Evolutionary conservation across 1,284 basidiomycete species (phyloP).

Genomic region (Apiotrichum mycotoxinovorans): DNA sequence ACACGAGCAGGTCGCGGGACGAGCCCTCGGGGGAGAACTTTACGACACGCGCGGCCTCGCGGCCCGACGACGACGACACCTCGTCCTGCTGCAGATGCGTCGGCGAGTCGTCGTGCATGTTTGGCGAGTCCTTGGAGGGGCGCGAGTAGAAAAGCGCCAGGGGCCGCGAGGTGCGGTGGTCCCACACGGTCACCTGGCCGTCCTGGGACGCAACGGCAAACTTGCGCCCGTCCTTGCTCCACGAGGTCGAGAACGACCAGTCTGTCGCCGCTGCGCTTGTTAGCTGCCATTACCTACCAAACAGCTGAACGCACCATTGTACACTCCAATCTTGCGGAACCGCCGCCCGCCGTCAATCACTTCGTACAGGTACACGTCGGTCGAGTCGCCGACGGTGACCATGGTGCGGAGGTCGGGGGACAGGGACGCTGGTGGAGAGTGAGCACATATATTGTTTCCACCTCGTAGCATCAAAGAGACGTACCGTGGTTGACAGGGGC

Average conservation of each 20-base stretch:
- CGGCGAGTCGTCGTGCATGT: constrained; percentile 6
- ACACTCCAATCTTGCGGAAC: constrained; percentile 43
- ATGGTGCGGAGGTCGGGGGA: constrained; percentile 47
- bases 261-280: constrained; percentile 38
- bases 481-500: constrained; percentile 49
- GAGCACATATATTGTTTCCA: neutral
- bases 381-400: constrained; percentile 49
- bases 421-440: constrained; percentile 36
- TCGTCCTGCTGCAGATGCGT: constrained; percentile 26
- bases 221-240: constrained; percentile 49
- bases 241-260: constrained; percentile 44
- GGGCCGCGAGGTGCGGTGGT: constrained; percentile 47
- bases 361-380: constrained; percentile 47
- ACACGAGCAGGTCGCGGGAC: constrained; percentile 46
- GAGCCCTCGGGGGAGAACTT: constrained; percentile 49
- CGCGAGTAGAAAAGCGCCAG: constrained; percentile 45
- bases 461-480: constrained; percentile 1
- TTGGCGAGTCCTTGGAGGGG: neutral
- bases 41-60: constrained; percentile 48
- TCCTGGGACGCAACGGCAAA: constrained; percentile 51
- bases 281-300: too few relatives aligned
- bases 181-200: constrained; percentile 51
- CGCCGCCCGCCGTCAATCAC: constrained; percentile 44
- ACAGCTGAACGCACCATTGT: constrained; percentile 28
- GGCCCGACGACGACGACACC: constrained; percentile 32